These are phyloP conservation scores for Paramecium octaurelia DNA, from an alignment of 73 alveolate species.

Conservation along the genomic window DNA sequence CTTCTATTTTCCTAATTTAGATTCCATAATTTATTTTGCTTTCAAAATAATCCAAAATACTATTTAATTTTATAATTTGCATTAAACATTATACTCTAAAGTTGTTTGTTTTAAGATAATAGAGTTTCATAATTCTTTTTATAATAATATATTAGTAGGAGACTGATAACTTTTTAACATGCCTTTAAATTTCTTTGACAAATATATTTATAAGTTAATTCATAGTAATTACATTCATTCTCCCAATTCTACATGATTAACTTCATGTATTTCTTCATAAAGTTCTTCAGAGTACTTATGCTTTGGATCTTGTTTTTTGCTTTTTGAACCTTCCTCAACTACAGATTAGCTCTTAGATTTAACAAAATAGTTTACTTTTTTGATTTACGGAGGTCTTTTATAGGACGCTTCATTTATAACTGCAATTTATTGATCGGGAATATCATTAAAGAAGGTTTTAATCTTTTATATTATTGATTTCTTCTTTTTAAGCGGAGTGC, in stretches of 20 bases:
- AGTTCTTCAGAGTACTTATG: neutral
- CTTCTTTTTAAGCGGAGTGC: conserved; percentile 7
- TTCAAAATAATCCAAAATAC: neutral
- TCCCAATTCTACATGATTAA: neutral
- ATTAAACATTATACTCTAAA: neutral
- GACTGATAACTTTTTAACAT: neutral
- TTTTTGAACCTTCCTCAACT: neutral
- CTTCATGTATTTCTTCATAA: neutral
- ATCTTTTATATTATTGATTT: neutral
- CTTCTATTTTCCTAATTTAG: neutral
- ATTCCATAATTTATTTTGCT: neutral
- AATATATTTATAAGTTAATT: neutral
- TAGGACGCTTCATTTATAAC: neutral
- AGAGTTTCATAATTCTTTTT: neutral
- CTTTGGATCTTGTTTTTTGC: neutral
- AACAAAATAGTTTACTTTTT: neutral
- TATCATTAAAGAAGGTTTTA: neutral
- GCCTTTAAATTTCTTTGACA: neutral
- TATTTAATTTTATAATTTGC: too few species aligned
- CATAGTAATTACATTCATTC: neutral
- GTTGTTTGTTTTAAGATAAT: neutral
- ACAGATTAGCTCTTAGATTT: neutral
- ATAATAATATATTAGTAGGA: neutral
- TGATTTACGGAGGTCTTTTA: neutral
- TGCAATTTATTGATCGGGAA: neutral